Conservation (phyloP, 2,329 filamentous ascomycete species). For the Elsinoe fawcettii region DNA sequence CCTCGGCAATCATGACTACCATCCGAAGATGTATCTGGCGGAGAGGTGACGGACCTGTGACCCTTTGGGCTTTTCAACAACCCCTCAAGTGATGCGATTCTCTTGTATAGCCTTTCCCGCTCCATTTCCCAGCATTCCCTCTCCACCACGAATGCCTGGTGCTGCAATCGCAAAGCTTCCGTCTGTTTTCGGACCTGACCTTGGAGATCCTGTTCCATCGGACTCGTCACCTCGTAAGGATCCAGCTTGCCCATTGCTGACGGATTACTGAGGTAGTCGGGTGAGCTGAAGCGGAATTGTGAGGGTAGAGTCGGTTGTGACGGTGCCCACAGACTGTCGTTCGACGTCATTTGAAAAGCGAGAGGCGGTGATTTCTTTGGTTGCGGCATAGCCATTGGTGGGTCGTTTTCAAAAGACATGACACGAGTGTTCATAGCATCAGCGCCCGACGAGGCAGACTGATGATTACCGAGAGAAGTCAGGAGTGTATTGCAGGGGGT, state of each 20-base stretch:
- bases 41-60: constrained; percentile 24
- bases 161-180: constrained; percentile 26
- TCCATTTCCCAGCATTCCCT: constrained; percentile 29
- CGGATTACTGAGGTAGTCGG: constrained; percentile 14
- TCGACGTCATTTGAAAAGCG: constrained; percentile 29
- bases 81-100: constrained; percentile 29
- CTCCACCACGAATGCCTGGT: constrained; percentile 30
- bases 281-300: constrained; percentile 8
- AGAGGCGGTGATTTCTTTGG: constrained; percentile 29
- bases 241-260: constrained; percentile 4
- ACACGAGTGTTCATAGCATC: constrained; percentile 1
- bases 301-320: constrained; percentile 7
- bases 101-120: constrained; percentile 26
- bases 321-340: constrained; percentile 28
- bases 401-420: constrained; percentile 8
- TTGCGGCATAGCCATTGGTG: constrained; percentile 8
- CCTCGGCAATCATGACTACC: neutral
- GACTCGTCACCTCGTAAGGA: constrained; percentile 14
- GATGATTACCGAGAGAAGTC: neutral
- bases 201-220: constrained; percentile 23
- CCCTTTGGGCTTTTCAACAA: constrained; percentile 28
- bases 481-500: neutral
- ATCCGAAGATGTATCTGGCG: neutral
- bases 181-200: constrained; percentile 30
- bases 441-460: neutral